Base-by-base conservation (phyloP, 2,329 filamentous ascomycete genomes). In the Ophiostoma pallidulum region DNA sequence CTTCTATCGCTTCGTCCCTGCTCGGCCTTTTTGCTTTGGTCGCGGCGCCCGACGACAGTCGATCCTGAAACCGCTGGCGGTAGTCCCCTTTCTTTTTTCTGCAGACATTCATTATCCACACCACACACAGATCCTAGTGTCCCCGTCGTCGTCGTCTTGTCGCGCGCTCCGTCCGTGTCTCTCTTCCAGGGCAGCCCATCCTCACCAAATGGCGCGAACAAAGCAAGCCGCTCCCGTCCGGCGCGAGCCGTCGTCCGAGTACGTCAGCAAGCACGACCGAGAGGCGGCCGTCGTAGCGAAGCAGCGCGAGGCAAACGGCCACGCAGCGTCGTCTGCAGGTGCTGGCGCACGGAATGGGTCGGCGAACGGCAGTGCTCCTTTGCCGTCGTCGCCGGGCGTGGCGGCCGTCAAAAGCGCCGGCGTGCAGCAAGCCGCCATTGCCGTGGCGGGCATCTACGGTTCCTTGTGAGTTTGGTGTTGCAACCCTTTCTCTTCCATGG, bases 401-500 rank as follows among this genome's bases (percentile, higher is more conserved):
- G 31, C 56, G 49, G 53, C 55, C 31, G 53, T 57, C 32, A 48
- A 54, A 41, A 54, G 57, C 18, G 56, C 65, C 38, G 85, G 86
- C 4, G 62, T 87, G 26, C 61, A 84, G 59, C 85, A 94, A 65
- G 77, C 96, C 48, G 67, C 90, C 41, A 78, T 94, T 52, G 91
- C 90, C 55, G 88, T 96, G n/a, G 82, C 81, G 7, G 92, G 92
- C 51, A 98, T 98, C 58, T 98, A 98, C 65, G 88, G 84, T 31
- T 94, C 90, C 31, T 98, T 98, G 91, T 96, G 77, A 61, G 77
- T 67, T 9, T 20, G 4, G 19, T 32, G 5, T 24, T 4, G 5
- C 16, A 8, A 22, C 14, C 13, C 20, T 22, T 13, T 3, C 10
- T 7, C 4, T 31, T 28, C 8, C 13, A n/a, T 12, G 16, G 7